phyloP scores from a whole-genome alignment of 208 protist species.

The Wallacemonas sp. region DNA sequence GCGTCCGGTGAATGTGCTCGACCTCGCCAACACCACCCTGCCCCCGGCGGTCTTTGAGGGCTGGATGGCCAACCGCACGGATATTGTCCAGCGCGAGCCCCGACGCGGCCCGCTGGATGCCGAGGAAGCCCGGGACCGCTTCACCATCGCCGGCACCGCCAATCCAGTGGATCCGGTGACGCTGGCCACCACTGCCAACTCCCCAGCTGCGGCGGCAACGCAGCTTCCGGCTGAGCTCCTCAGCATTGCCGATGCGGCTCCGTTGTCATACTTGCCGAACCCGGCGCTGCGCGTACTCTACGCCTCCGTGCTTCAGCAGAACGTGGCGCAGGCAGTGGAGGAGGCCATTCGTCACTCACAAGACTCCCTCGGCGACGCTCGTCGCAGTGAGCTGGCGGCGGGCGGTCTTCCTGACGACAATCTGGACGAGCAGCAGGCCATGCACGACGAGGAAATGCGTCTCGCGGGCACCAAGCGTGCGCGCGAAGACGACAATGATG shows the following conservation, averaged over 20 bases:
- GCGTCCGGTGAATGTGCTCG: constrained; percentile 51
- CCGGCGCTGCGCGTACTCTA: constrained; percentile 34
- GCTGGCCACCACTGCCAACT: background rate
- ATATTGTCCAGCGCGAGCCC: constrained; percentile 51
- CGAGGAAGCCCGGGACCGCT: constrained; percentile 62
- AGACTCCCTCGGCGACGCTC: background rate
- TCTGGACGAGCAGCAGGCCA: background rate
- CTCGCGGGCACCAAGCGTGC: background rate
- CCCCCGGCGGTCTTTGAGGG: constrained; percentile 62
- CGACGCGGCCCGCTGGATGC: constrained; percentile 64
- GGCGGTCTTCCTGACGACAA: constrained; percentile 2
- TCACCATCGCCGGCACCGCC: constrained; percentile 23
- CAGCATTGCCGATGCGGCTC: constrained; percentile 21
- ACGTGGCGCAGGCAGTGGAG: constrained; percentile 23
- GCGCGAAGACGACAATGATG: constrained; percentile 1
- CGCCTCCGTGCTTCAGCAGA: constrained; percentile 32
- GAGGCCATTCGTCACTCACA: constrained; percentile 21
- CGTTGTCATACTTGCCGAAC: constrained; percentile 30
- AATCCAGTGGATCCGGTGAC: constrained; percentile 18
- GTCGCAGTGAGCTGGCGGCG: constrained; percentile 1
- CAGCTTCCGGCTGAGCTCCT: constrained; percentile 5
- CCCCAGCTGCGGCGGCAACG: background rate
- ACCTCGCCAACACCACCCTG: constrained; percentile 68
- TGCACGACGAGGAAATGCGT: too few species aligned
- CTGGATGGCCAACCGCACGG: constrained; percentile 62